A percentile compares a stretch with the other conserved stretches of the same genome.
Conservation (phyloP, 345 rosid genomes). For the Populus ilicifolia region DNA sequence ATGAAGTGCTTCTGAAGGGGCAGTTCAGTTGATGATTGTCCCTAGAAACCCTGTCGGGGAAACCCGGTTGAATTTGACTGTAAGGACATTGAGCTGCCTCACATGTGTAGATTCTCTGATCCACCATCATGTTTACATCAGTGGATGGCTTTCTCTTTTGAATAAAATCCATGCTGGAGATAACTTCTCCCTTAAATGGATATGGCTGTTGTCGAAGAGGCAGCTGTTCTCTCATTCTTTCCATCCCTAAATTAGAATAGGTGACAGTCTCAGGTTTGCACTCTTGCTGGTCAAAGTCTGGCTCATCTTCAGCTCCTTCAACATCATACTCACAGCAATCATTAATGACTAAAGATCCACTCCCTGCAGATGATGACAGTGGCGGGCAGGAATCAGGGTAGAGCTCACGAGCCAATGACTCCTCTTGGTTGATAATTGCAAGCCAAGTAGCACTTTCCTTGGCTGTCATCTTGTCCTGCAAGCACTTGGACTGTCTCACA, state of each 20-base stretch:
- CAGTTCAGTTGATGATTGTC: constrained; percentile 80
- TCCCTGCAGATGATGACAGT: constrained; percentile 44
- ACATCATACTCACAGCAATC: constrained; percentile 77
- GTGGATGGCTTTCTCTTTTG: constrained; percentile 62
- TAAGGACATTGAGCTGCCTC: constrained; percentile 68
- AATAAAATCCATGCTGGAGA: constrained; percentile 34
- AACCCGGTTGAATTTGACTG: constrained; percentile 56
- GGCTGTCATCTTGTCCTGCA: constrained; percentile 95
- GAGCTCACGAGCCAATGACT: constrained; percentile 47
- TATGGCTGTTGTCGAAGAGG: constrained; percentile 41
- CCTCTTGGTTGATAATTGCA: constrained; percentile 75
- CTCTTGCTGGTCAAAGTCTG: constrained; percentile 56
- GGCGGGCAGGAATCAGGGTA: constrained; percentile 60
- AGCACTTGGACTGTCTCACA: constrained; percentile 76
- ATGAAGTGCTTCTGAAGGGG: constrained; percentile 39
- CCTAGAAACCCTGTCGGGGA: constrained; percentile 59
- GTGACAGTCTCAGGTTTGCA: constrained; percentile 45
- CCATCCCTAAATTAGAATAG: constrained; percentile 34
- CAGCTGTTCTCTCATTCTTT: constrained; percentile 32
- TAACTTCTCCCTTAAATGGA: constrained; percentile 55
- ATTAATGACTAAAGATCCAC: constrained; percentile 42
- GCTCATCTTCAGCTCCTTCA: constrained; percentile 58
- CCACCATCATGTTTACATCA: constrained; percentile 45
- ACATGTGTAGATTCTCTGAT: constrained; percentile 52
- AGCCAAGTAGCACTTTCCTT: constrained; percentile 92